Conservation (phyloP, 2,329 filamentous ascomycete species). For the Arthrobotrys sinensis region DNA sequence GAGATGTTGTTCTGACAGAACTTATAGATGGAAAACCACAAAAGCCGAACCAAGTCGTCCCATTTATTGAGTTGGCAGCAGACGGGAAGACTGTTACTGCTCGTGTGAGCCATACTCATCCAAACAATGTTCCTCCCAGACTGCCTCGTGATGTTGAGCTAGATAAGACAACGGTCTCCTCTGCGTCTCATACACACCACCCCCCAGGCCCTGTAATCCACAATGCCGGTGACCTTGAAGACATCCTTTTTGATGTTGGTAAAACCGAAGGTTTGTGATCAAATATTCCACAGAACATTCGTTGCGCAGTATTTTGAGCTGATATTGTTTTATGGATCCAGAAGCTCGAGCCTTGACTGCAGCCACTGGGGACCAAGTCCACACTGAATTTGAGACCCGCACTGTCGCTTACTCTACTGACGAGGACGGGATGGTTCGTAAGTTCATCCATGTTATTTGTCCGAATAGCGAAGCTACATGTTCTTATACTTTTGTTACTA, state of each 20-base stretch:
- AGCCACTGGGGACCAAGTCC: constrained; percentile 21
- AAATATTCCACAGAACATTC: not conserved
- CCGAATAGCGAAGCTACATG: not conserved
- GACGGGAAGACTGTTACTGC: constrained; percentile 29
- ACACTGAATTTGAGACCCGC: constrained; percentile 38
- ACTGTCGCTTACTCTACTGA: constrained; percentile 39
- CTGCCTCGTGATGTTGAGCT: not conserved
- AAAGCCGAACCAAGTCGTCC: constrained; percentile 21
- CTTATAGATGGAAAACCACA: constrained; percentile 14
- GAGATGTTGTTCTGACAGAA: constrained; percentile 6
- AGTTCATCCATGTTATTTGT: not conserved
- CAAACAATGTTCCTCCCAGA: constrained; percentile 17
- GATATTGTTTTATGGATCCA: not conserved
- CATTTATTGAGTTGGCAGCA: constrained; percentile 19
- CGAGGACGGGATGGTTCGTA: constrained; percentile 28
- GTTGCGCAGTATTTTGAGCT: not conserved
- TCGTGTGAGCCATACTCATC: constrained; percentile 47
- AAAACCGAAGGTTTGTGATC: constrained; percentile 4
- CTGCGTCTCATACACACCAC: constrained; percentile 13
- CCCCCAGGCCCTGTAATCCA: constrained; percentile 44
- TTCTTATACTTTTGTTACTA: constrained; percentile 3
- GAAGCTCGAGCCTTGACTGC: not conserved
- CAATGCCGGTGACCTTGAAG: constrained; percentile 36
- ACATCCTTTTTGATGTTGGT: constrained; percentile 33
- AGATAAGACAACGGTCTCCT: not conserved